A percentile compares a stretch with the other conserved stretches of the same genome.
phyloP scores from a whole-genome alignment of 345 rosid genomes.

The Raphanus raphanistrum region DNA sequence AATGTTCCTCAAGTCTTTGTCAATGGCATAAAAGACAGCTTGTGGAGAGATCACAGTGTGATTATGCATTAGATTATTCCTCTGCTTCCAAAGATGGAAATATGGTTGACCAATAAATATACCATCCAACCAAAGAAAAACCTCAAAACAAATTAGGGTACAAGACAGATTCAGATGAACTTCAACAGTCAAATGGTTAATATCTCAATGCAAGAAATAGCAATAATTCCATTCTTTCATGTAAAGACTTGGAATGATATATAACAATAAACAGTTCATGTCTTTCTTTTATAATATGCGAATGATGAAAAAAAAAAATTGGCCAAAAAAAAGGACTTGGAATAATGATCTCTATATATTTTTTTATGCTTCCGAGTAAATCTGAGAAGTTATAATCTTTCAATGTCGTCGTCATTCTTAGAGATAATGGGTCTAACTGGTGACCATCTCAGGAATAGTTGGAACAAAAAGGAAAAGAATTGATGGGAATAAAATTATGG shows the following conservation, averaged over 20 bases:
- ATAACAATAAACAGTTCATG: too few species aligned
- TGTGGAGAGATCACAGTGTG: too few species aligned
- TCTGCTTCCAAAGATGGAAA: too few species aligned
- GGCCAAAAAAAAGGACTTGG: neutral
- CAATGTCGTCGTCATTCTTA: neutral
- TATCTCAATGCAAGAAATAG: neutral
- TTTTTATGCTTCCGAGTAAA: neutral
- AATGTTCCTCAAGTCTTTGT: too few species aligned
- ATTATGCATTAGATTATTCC: too few species aligned
- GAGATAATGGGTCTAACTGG: too few species aligned
- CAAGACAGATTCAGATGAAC: neutral
- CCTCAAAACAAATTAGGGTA: neutral
- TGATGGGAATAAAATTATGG: too few species aligned
- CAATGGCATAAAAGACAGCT: too few species aligned
- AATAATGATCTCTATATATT: neutral
- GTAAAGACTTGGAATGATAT: neutral
- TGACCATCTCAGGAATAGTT: too few species aligned
- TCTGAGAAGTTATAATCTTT: neutral
- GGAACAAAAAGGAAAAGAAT: too few species aligned
- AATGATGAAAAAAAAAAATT: too few species aligned
- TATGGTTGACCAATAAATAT: neutral
- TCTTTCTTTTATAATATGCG: too few species aligned
- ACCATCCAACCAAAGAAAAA: neutral
- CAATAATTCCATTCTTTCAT: neutral
- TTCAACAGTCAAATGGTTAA: neutral